phyloP scores from a whole-genome alignment of 352 stramenopile genomes.

The Plasmopara viticola region DNA sequence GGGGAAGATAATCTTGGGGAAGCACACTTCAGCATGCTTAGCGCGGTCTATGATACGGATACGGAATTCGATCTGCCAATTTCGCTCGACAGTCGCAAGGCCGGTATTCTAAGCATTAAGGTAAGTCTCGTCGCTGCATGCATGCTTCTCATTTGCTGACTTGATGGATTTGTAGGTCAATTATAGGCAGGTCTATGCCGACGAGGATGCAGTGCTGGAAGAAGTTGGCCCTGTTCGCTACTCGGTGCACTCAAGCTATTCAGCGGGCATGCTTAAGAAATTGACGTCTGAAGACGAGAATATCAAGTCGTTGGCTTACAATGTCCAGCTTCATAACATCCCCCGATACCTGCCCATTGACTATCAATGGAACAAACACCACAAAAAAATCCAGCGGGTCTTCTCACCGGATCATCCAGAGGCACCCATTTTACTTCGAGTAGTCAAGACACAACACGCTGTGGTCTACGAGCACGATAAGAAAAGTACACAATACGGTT shows the following conservation, averaged over 20 bases:
- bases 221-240: conserved; percentile 29
- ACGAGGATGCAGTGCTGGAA: background rate
- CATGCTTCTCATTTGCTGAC: background rate
- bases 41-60: background rate
- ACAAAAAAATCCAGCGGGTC: conserved; percentile 19
- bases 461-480: conserved; percentile 25
- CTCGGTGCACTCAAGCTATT: conserved; percentile 24
- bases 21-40: conserved; percentile 24
- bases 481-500: conserved; percentile 10
- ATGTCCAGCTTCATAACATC: conserved; percentile 27
- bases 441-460: conserved; percentile 19
- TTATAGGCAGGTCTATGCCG: background rate
- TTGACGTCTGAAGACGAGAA: conserved; percentile 20
- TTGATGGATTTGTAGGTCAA: background rate
- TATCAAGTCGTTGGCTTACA: conserved; percentile 20
- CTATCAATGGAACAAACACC: conserved; percentile 31
- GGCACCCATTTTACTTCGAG: conserved; percentile 19
- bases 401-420: conserved; percentile 27
- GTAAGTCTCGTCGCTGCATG: background rate
- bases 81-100: background rate
- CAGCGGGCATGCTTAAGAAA: conserved; percentile 20
- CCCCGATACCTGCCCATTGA: conserved; percentile 13
- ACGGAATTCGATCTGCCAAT: background rate
- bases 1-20: conserved; percentile 24
- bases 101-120: background rate